Conservation (phyloP, 164 flowering plant genomes). For the Houttuynia cordata region DNA sequence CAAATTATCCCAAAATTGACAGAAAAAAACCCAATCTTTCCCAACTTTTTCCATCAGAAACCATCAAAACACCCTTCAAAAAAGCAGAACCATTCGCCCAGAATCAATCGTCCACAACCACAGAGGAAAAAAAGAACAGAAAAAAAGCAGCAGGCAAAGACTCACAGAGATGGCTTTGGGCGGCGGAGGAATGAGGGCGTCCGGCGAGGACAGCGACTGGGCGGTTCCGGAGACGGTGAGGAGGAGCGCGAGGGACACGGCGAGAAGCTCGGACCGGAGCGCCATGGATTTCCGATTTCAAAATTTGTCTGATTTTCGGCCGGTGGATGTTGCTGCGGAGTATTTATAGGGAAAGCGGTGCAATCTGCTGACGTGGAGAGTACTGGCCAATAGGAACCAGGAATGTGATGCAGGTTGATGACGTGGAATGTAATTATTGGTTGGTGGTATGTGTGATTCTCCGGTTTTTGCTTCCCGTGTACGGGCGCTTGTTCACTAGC, state of each 20-base stretch:
- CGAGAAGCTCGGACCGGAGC: background rate
- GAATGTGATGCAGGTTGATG: background rate
- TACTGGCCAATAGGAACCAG: background rate
- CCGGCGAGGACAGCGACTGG: background rate
- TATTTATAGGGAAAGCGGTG: background rate
- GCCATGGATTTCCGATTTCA: background rate
- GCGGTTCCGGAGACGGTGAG: background rate
- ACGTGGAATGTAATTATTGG: background rate
- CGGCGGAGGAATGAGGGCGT: background rate
- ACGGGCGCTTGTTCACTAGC: no score
- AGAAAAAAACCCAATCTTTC: no score
- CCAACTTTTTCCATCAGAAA: no score
- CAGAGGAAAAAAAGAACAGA: conserved; percentile 1
- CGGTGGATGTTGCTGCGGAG: no score
- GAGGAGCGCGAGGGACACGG: background rate
- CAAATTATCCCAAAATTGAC: no score
- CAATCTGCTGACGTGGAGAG: background rate
- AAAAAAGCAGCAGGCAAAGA: background rate
- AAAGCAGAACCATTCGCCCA: no score
- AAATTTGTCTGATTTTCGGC: no score
- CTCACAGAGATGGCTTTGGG: background rate
- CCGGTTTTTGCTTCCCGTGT: no score
- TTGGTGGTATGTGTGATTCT: background rate
- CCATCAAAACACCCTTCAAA: no score
- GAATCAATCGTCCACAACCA: no score